Base-by-base conservation (phyloP, 2,329 filamentous ascomycete species). In the Penicillium sp. region DNA sequence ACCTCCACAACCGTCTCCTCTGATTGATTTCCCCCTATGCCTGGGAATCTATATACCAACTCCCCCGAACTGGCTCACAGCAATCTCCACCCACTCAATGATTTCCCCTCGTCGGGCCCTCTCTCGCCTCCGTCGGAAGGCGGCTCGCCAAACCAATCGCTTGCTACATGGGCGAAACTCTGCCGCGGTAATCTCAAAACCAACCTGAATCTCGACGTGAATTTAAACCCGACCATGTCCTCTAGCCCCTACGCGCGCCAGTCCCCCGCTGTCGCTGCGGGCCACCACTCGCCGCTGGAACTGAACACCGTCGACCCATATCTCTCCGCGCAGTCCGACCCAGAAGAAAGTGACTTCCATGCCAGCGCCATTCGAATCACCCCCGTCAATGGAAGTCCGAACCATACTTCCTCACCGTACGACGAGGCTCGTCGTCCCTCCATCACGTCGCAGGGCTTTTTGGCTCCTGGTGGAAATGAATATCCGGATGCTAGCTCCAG, bases 281-380 rank as follows among this genome's bases (percentile, higher is more conserved):
- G 36, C 37, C 50, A 43, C 39, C 61, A 69, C 46, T 66, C 65
- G 16, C 72, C 75, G 59, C 72, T 71, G 46, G 68, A 74, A 36
- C 63, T 71, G 43, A 70, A 66, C 46, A 66, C 69, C 55, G 69
- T 69, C 51, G 76, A 78, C 53, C 72, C 75, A 22, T 78, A 77
- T 62, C 72, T 79, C 7, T 73, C 75, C 14, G 69, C 73, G 10
- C 69, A 74, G 7, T 71, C 72, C 10, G 73, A 75, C 57, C 73
- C 68, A 3, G 77, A 79, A 37, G 75, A 78, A 63, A 65, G 68
- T 14, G 69, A 70, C 33, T 73, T 78, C 49, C 66, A 68, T 43
- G 69, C 70, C n/a, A 62, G 69, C 31, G 70, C 68, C 13, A 68
- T 77, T 60, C 68, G 70, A 37, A 52, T 73, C 33, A 75, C 73